A percentile compares a stretch with the other conserved stretches of the same genome.
Conservation (phyloP, 768 basidiomycete genomes). For the Thelephora aurantiotincta region DNA sequence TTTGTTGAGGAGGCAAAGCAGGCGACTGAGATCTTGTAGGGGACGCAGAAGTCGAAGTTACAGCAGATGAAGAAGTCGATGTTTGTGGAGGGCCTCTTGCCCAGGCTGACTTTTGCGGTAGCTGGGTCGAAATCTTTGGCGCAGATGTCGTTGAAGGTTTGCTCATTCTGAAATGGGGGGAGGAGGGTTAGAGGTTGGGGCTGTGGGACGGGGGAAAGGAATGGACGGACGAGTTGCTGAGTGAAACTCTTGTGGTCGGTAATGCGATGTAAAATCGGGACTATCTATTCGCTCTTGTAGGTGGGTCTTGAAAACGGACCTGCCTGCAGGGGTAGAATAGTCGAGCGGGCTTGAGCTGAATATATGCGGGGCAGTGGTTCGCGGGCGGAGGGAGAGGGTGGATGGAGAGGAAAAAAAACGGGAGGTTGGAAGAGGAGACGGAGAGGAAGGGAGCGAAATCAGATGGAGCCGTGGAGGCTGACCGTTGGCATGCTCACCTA, state of each 20-base stretch:
- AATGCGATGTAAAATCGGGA: conserved; percentile 10
- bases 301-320: conserved; percentile 78
- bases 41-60: conserved; percentile 17
- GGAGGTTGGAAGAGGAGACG: background rate
- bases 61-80: conserved; percentile 21
- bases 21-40: conserved; percentile 72
- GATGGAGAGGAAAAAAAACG: background rate
- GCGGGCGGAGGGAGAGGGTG: background rate
- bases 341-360: conserved; percentile 29
- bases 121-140: conserved; percentile 60
- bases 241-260: background rate
- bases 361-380: background rate
- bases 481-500: too few relatives aligned
- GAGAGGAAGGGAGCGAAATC: too few relatives aligned
- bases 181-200: background rate
- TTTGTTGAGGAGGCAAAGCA: conserved; percentile 29
- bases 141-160: conserved; percentile 67
- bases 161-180: conserved; percentile 62
- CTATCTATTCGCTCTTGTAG: conserved; percentile 43
- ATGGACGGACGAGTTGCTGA: background rate
- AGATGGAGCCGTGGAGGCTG: too few relatives aligned
- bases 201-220: background rate
- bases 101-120: conserved; percentile 81
- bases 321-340: conserved; percentile 69
- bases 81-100: conserved; percentile 72